Conservation (phyloP, 2,329 filamentous ascomycete genomes). For the Bretziella fagacearum region DNA sequence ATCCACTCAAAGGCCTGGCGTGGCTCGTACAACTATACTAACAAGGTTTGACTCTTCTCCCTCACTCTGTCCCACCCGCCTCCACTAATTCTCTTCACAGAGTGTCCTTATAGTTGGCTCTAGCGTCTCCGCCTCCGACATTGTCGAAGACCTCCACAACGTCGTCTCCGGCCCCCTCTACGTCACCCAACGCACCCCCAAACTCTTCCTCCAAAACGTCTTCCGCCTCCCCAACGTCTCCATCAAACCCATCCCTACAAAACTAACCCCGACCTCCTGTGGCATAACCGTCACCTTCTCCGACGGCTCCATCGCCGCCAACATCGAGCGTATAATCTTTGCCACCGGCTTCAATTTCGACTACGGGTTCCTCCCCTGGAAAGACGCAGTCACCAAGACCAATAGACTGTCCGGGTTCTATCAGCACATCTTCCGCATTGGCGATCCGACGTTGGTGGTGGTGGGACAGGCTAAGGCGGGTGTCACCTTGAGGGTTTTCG, state of each 20-base stretch:
- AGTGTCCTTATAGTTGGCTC: slow-evolving; percentile 38
- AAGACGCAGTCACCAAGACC: slow-evolving; percentile 3
- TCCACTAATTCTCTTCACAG: slow-evolving; percentile 19
- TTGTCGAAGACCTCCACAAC: slow-evolving; percentile 32
- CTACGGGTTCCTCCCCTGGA: slow-evolving; percentile 31
- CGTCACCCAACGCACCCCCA: slow-evolving; percentile 5
- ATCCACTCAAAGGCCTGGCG: slow-evolving; percentile 26
- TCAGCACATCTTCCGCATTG: slow-evolving; percentile 23
- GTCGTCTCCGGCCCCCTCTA: not conserved
- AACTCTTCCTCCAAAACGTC: slow-evolving; percentile 2
- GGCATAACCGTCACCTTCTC: slow-evolving; percentile 27
- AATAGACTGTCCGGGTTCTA: slow-evolving; percentile 22
- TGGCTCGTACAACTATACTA: slow-evolving; percentile 17
- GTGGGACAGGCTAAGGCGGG: slow-evolving; percentile 23
- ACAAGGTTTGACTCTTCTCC: slow-evolving; percentile 16
- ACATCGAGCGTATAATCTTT: slow-evolving; percentile 41
- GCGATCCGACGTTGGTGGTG: slow-evolving; percentile 22
- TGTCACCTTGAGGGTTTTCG: slow-evolving; percentile 24
- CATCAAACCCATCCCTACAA: not conserved
- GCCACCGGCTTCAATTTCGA: slow-evolving; percentile 44
- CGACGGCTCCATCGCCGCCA: slow-evolving; percentile 30
- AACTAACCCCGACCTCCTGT: slow-evolving; percentile 19
- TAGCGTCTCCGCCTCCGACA: slow-evolving; percentile 40
- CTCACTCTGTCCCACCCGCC: slow-evolving; percentile 1
- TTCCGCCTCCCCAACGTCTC: slow-evolving; percentile 4